Evolutionary conservation across 2,329 filamentous ascomycete species (phyloP).

Genomic region (Penicillium sp.): DNA sequence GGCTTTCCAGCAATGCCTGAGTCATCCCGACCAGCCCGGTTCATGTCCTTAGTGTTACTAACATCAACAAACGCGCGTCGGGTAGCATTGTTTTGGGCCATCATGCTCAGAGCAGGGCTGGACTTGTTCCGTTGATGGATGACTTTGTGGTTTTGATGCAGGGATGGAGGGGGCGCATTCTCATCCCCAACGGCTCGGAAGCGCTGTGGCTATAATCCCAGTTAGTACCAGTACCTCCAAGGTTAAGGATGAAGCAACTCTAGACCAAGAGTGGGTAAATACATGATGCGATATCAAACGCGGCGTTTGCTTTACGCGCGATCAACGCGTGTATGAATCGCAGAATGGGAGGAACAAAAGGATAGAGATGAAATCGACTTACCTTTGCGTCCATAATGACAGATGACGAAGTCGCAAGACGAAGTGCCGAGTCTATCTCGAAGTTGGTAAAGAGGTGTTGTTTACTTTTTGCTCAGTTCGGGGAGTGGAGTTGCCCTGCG

Average conservation of each 20-base stretch:
- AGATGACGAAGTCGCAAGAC: slow-evolving; percentile 10
- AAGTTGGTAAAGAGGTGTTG: slow-evolving; percentile 17
- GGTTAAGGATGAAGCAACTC: background rate
- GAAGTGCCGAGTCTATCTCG: background rate
- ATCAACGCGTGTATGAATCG: background rate
- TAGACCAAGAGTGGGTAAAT: background rate
- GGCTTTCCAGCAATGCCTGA: slow-evolving; percentile 51
- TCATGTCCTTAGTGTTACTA: slow-evolving; percentile 62
- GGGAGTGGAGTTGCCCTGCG: slow-evolving; percentile 15
- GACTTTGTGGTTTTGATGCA: slow-evolving; percentile 53
- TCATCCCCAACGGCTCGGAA: slow-evolving; percentile 67
- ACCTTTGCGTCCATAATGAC: slow-evolving; percentile 51
- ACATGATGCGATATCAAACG: background rate
- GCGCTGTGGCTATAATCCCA: slow-evolving; percentile 64
- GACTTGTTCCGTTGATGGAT: slow-evolving; percentile 84
- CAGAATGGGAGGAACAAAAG: background rate
- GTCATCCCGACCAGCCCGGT: slow-evolving; percentile 56
- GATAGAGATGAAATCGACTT: slow-evolving; percentile 23
- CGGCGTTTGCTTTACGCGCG: background rate
- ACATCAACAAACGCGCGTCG: slow-evolving; percentile 82
- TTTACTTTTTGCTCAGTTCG: slow-evolving; percentile 30
- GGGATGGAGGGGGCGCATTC: slow-evolving; percentile 57
- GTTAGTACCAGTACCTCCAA: slow-evolving; percentile 9
- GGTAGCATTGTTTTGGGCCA: slow-evolving; percentile 57
- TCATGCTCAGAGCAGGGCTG: slow-evolving; percentile 59